Evolutionary conservation across 2,329 filamentous ascomycete genomes (phyloP).

Genomic region (Monilinia polystroma): DNA sequence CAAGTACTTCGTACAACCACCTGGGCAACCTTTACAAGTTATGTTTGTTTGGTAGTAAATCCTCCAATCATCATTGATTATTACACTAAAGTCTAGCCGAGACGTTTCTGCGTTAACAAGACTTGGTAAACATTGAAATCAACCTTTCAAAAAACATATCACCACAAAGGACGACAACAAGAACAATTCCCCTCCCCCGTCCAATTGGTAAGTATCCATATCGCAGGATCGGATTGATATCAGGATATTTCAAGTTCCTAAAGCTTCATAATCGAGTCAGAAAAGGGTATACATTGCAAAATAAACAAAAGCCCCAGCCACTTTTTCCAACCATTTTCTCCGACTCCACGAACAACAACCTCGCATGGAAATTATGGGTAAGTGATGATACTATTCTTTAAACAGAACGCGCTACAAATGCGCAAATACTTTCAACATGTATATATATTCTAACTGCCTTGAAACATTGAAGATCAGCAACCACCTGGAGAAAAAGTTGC

Average conservation of each 20-base stretch:
- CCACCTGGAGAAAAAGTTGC: conserved; percentile 40
- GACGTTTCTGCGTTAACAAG: conserved; percentile 23
- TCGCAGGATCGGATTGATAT: conserved; percentile 11
- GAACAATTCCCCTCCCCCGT: conserved; percentile 1
- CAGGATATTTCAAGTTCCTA: background rate
- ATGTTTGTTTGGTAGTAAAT: background rate
- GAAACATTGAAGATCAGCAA: conserved; percentile 34
- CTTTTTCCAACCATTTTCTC: conserved; percentile 22
- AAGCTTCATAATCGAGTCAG: background rate
- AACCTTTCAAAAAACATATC: conserved; percentile 23
- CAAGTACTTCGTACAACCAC: too few relatives aligned
- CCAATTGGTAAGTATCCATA: conserved; percentile 11
- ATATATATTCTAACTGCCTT: conserved; percentile 27
- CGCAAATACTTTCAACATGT: conserved; percentile 7
- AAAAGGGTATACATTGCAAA: conserved; percentile 19
- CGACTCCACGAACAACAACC: conserved; percentile 20
- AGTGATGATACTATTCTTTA: conserved; percentile 24
- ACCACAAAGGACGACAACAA: conserved; percentile 20
- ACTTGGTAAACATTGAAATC: conserved; percentile 24
- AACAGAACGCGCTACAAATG: conserved; percentile 17
- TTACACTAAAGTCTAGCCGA: conserved; percentile 9
- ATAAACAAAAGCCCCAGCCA: conserved; percentile 36
- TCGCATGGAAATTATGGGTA: conserved; percentile 35
- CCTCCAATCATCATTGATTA: conserved; percentile 6
- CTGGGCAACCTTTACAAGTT: too few relatives aligned